phyloP scores from a whole-genome alignment of 345 rosid genomes.

The Euclidium syriacum region DNA sequence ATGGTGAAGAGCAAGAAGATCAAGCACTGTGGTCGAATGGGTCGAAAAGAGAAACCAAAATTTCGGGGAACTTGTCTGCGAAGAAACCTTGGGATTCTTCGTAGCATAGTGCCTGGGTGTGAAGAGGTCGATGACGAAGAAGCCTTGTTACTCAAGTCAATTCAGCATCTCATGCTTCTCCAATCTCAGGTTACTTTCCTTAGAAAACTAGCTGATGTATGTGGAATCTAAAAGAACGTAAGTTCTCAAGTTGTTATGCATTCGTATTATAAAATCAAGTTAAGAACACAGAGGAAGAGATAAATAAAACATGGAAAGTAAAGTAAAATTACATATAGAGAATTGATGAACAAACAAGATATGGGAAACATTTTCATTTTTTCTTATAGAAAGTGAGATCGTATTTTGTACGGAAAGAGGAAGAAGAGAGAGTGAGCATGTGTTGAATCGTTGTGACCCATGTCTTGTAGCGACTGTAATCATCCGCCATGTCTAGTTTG shows the following conservation, averaged over 20 bases:
- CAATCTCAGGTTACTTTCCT: conserved; percentile 41
- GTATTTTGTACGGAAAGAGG: conserved; percentile 40
- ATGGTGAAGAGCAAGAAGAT: conserved; percentile 18
- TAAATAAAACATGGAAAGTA: not conserved
- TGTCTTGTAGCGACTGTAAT: conserved; percentile 54
- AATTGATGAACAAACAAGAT: not conserved
- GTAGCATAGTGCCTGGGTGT: conserved; percentile 44
- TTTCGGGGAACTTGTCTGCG: conserved; percentile 14
- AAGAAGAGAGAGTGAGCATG: conserved; percentile 63
- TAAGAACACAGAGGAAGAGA: not conserved
- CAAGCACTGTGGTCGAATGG: conserved; percentile 15
- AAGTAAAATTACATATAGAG: conserved; percentile 6
- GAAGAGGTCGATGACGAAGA: conserved; percentile 34
- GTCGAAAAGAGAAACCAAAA: conserved; percentile 31
- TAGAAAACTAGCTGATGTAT: conserved; percentile 32
- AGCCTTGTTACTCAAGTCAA: conserved; percentile 44
- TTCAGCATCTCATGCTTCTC: conserved; percentile 39
- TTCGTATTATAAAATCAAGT: not conserved
- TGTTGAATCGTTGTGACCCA: conserved; percentile 71
- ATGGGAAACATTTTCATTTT: not conserved
- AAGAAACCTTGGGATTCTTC: conserved; percentile 36
- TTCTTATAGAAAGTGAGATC: conserved; percentile 46
- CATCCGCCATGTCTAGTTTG: conserved; percentile 83
- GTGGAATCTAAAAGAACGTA: conserved; percentile 27
- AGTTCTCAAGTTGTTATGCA: conserved; percentile 20